A percentile compares a stretch with the other conserved stretches of the same genome.
Conservation (phyloP, 208 protist genomes). For the Crithidia sp. region DNA sequence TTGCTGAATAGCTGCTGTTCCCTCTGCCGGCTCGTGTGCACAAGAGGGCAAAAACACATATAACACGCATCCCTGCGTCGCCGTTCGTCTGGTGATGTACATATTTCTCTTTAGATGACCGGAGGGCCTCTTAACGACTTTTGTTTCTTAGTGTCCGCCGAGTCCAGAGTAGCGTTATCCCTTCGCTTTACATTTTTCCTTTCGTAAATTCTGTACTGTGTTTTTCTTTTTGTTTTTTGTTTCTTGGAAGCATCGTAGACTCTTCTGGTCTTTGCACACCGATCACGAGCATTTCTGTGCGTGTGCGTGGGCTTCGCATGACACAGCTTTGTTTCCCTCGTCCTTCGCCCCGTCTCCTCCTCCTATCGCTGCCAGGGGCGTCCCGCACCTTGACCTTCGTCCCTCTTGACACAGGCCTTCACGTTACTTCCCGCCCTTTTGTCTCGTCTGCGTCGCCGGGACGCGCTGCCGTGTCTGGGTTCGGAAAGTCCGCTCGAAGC, state of each 20-base stretch:
- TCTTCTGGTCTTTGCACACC: neutral
- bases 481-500: too few relatives aligned
- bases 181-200: neutral
- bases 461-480: too few relatives aligned
- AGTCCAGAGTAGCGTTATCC: neutral
- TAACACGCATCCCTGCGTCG: neutral
- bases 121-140: neutral
- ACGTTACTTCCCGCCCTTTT: too few relatives aligned
- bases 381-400: too few relatives aligned
- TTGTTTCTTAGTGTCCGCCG: neutral
- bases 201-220: slow-evolving; percentile 6
- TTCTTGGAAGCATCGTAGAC: neutral
- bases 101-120: slow-evolving; percentile 14
- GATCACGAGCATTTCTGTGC: neutral
- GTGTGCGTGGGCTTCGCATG: neutral
- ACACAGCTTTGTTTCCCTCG: too few relatives aligned
- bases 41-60: neutral
- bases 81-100: slow-evolving; percentile 2
- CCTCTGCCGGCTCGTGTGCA: neutral
- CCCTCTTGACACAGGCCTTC: too few relatives aligned
- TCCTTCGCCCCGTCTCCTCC: too few relatives aligned
- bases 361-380: too few relatives aligned
- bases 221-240: slow-evolving; percentile 1
- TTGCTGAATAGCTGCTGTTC: neutral
- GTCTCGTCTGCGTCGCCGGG: too few relatives aligned